These are phyloP conservation scores for Pseudogymnoascus sp. DNA, from an alignment of 2,329 filamentous ascomycete species.

Conservation along the genomic window DNA sequence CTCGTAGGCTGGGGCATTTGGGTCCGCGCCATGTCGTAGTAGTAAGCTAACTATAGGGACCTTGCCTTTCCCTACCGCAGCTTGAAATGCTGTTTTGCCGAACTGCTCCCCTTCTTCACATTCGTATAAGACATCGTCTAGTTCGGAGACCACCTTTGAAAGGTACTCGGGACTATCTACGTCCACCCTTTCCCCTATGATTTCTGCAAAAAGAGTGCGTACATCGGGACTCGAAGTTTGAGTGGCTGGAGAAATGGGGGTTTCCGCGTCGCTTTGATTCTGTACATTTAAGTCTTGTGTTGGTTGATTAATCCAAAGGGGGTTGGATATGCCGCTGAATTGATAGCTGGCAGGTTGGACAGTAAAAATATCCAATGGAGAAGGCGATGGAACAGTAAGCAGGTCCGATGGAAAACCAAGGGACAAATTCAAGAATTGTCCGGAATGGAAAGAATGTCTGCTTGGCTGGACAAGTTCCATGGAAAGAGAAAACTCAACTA, in stretches of 20 bases:
- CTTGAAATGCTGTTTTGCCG: slow-evolving; percentile 16
- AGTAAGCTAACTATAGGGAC: slow-evolving; percentile 11
- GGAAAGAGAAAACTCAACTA: slow-evolving; percentile 9
- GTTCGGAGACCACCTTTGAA: slow-evolving; percentile 10
- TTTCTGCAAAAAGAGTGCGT: slow-evolving; percentile 12
- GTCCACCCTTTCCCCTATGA: slow-evolving; percentile 8
- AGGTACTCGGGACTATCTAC: slow-evolving; percentile 3
- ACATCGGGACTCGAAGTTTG: slow-evolving; percentile 9
- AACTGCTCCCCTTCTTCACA: slow-evolving; percentile 15
- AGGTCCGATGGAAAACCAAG: neutral
- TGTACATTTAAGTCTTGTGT: neutral
- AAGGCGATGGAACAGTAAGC: slow-evolving; percentile 7
- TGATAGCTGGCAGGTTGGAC: slow-evolving; percentile 7
- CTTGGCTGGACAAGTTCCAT: slow-evolving; percentile 1
- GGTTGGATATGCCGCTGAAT: slow-evolving; percentile 4
- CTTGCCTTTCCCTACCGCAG: slow-evolving; percentile 3
- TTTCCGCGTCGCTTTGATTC: slow-evolving; percentile 6
- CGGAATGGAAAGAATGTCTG: slow-evolving; percentile 4
- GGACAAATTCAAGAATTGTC: neutral
- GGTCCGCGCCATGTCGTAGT: slow-evolving; percentile 13
- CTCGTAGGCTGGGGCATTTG: slow-evolving; percentile 10
- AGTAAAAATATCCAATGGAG: neutral
- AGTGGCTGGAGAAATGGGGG: neutral
- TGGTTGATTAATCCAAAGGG: neutral
- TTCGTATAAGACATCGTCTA: slow-evolving; percentile 16